Evolutionary conservation across 2,329 filamentous ascomycete genomes (phyloP).

Genomic region (Aspergillus amoenus): DNA sequence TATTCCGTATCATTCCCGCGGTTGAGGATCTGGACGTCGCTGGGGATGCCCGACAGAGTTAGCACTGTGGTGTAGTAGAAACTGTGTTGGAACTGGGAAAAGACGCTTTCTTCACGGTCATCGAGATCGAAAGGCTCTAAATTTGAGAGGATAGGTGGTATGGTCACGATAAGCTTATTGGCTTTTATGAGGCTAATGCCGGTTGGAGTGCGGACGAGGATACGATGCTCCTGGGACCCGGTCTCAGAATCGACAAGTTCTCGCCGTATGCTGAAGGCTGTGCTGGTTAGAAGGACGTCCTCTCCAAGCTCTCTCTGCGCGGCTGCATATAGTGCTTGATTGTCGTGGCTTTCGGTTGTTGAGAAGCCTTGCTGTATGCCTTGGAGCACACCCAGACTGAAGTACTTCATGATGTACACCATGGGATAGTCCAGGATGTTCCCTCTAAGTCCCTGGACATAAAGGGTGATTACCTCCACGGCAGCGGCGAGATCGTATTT

Average conservation of each 20-base stretch:
- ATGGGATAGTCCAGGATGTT: slow-evolving; percentile 22
- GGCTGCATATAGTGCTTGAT: slow-evolving; percentile 42
- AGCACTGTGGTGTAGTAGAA: slow-evolving; percentile 34
- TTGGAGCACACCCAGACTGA: slow-evolving; percentile 30
- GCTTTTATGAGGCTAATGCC: slow-evolving; percentile 32
- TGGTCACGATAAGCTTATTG: slow-evolving; percentile 37
- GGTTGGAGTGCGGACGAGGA: slow-evolving; percentile 27
- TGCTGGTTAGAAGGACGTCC: slow-evolving; percentile 39
- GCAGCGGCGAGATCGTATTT: slow-evolving; percentile 24
- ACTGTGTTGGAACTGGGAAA: slow-evolving; percentile 26
- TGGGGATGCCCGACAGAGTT: slow-evolving; percentile 25
- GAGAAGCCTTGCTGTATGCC: slow-evolving; percentile 30
- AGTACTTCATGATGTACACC: slow-evolving; percentile 24
- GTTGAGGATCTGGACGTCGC: slow-evolving; percentile 7
- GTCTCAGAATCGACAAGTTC: neutral
- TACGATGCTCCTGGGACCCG: slow-evolving; percentile 21
- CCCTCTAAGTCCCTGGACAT: slow-evolving; percentile 16
- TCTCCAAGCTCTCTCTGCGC: slow-evolving; percentile 28
- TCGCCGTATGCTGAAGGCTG: slow-evolving; percentile 26
- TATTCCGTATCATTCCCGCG: slow-evolving; percentile 10
- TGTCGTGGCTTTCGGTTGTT: slow-evolving; percentile 38
- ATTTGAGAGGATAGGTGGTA: slow-evolving; percentile 35
- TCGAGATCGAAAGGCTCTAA: slow-evolving; percentile 34
- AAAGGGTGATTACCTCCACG: slow-evolving; percentile 19
- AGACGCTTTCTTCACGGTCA: slow-evolving; percentile 29